Percentiles rank a stretch among this genome's conserved stretches.
These are phyloP conservation scores for Chrysanthemum lavandulifolium DNA, from an alignment of 129 eudicot species.

Conservation along the genomic window DNA sequence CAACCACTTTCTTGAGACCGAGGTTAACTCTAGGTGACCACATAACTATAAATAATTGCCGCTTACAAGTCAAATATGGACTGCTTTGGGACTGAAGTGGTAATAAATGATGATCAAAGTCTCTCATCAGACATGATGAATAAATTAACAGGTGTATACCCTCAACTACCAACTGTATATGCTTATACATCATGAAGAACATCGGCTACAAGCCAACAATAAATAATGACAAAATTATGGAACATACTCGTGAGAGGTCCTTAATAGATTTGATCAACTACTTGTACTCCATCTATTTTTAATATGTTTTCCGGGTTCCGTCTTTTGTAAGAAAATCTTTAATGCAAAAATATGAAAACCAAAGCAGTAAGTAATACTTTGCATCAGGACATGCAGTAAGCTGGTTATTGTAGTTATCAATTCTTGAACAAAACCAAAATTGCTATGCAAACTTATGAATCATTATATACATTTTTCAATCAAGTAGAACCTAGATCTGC, in stretches of 20 bases:
- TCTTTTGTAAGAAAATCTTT: not conserved
- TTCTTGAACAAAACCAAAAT: slow-evolving; percentile 9
- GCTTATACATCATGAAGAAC: slow-evolving; percentile 20
- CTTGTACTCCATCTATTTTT: not conserved
- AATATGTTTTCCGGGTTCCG: not conserved
- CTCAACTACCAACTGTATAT: slow-evolving; percentile 30
- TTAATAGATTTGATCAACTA: slow-evolving; percentile 10
- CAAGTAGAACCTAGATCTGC: slow-evolving; percentile 2
- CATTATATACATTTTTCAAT: slow-evolving; percentile 2
- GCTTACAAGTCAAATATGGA: slow-evolving; percentile 9
- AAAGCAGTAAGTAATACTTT: not conserved
- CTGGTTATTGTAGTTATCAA: not conserved
- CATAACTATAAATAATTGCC: not conserved
- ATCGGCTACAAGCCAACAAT: slow-evolving; percentile 4
- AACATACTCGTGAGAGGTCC: slow-evolving; percentile 3
- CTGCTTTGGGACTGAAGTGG: slow-evolving; percentile 3
- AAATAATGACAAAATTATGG: slow-evolving; percentile 20
- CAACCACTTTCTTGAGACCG: slow-evolving; percentile 1
- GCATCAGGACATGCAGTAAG: not conserved
- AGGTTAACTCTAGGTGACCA: not conserved
- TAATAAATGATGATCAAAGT: slow-evolving; percentile 27
- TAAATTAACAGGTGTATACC: slow-evolving; percentile 9
- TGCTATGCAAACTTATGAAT: slow-evolving; percentile 10
- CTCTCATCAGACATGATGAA: not conserved
- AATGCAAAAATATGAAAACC: not conserved